These are phyloP conservation scores for Testicularia cyperi DNA, from an alignment of 1,284 basidiomycete species.

Conservation along the genomic window DNA sequence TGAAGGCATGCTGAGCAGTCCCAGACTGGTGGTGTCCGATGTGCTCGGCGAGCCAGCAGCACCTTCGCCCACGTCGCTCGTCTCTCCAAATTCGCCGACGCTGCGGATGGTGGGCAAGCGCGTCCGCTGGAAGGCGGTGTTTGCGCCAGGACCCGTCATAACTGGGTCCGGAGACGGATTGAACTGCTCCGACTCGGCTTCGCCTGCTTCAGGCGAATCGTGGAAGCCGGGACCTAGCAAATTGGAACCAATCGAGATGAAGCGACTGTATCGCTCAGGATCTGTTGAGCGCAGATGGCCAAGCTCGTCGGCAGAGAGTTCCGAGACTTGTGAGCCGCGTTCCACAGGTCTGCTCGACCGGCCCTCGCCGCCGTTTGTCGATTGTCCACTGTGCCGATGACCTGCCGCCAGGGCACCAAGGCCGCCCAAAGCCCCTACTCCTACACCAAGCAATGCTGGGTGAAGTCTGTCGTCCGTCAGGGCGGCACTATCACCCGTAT, in stretches of 20 bases:
- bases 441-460: constrained; percentile 26
- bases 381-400: constrained; percentile 41
- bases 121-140: constrained; percentile 1
- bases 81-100: constrained; percentile 46
- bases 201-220: constrained; percentile 6
- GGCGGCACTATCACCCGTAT: too few species aligned
- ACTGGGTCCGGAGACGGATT: not conserved
- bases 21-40: too few species aligned
- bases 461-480: constrained; percentile 14
- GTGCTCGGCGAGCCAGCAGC: not conserved
- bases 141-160: constrained; percentile 4
- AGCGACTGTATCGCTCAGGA: constrained; percentile 36
- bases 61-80: constrained; percentile 5
- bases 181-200: constrained; percentile 2
- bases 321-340: constrained; percentile 8
- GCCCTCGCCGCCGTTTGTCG: too few species aligned
- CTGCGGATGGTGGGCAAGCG: constrained; percentile 41
- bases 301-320: constrained; percentile 18
- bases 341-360: too few species aligned
- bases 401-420: constrained; percentile 41
- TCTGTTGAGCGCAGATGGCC: constrained; percentile 18
- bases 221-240: constrained; percentile 36
- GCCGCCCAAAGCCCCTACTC: constrained; percentile 19
- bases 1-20: not conserved
- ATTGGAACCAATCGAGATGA: constrained; percentile 38